Evolutionary conservation across 2,329 filamentous ascomycete genomes (phyloP), one percentile per base, ranked within the genome.

Genomic region (Akanthomyces uredinophilus): DNA sequence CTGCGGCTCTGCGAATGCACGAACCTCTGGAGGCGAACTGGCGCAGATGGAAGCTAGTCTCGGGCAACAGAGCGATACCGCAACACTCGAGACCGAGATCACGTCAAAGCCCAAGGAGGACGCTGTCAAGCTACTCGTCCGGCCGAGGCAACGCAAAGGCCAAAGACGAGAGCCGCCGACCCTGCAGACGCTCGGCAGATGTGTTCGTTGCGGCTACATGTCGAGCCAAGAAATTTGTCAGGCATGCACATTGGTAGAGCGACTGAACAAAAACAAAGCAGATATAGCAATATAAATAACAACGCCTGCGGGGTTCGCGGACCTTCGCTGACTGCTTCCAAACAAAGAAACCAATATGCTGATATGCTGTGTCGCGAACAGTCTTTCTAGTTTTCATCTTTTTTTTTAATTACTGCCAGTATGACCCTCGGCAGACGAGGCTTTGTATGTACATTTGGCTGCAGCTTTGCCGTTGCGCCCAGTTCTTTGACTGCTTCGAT

Each of bases 161-260:
- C 62, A 60, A 64, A 70, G 61, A 29, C 63, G 64, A 29, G 66
- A 70, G 64, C 66, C 67, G 49, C 58, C 71, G 5, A 60, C 73
- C 1, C 83, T 85, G 69, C 91, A 94, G 73, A 87, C 87, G 16
- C 83, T 97, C 67, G 91, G 94, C 1, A 88, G 87, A 66, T 99
- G 95, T 71, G 85, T 88, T 70, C 88, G 86, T 58, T 99, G 95
- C 69, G 95, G 95, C 16, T 99, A 98, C 73, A 90, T 99, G 75
- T 96, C 95, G 2, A 97, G 93, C 69, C 95, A 99, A 74, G 84
- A 86, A 35, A 85, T 97, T 44, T 99, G 95, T 76, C 96, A 99
- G 75, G 95, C 95, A 0, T 99, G 95, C 73, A 89, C 87, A 65
- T 79, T 99, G 50, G 83, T 99, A 3, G 93, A 98, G 68, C 91